A percentile compares a stretch with the other conserved stretches of the same genome.
These are phyloP conservation scores for Talaromyces liani DNA, from an alignment of 495 filamentous ascomycete species.

Conservation along the genomic window DNA sequence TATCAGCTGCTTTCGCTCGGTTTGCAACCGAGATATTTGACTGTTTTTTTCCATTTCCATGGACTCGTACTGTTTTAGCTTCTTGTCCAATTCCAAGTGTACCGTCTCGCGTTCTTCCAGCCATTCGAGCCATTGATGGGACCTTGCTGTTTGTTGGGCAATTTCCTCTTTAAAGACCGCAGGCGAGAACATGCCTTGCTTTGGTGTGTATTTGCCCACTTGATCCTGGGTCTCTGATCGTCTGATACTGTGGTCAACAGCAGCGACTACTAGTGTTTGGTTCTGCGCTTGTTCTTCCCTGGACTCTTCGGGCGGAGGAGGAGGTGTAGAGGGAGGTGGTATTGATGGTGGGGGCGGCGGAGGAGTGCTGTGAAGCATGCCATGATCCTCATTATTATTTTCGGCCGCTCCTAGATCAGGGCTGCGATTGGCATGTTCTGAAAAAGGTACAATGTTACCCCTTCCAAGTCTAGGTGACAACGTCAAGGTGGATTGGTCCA, in stretches of 20 bases:
- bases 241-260: background rate
- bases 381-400: slow-evolving; percentile 1
- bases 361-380: slow-evolving; percentile 1
- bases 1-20: background rate
- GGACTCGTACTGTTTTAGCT: background rate
- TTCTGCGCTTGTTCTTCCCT: background rate
- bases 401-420: background rate
- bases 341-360: slow-evolving; percentile 3
- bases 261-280: background rate
- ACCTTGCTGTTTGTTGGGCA: background rate
- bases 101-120: background rate
- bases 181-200: background rate
- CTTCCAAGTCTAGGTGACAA: background rate
- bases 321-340: slow-evolving; percentile 2
- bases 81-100: background rate
- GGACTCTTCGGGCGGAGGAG: background rate
- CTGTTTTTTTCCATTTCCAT: background rate
- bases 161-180: background rate
- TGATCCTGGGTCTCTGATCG: background rate
- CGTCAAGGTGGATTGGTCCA: background rate
- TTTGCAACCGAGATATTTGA: background rate
- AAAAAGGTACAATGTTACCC: background rate
- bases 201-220: background rate
- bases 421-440: background rate
- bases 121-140: background rate